phyloP scores from a whole-genome alignment of 208 protist genomes.

The Jaenimonas drosophilae region DNA sequence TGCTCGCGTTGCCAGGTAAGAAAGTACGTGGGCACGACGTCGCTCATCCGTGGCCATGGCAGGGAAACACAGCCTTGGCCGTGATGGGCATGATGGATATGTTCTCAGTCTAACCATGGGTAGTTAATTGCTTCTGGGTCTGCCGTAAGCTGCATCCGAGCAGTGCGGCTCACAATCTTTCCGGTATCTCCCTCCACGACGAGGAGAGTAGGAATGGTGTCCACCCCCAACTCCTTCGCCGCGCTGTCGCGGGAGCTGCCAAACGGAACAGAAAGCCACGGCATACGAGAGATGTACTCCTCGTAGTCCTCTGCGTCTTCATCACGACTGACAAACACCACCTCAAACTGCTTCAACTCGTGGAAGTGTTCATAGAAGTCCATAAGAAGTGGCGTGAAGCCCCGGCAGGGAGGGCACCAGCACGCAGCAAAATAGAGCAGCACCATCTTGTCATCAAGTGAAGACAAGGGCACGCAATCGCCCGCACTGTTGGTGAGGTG shows the following conservation, averaged over 20 bases:
- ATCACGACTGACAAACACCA: slow-evolving; percentile 76
- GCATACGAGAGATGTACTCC: slow-evolving; percentile 76
- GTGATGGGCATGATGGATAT: too few relatives aligned
- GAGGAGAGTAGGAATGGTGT: slow-evolving; percentile 75
- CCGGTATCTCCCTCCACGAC: slow-evolving; percentile 68
- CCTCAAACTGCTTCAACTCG: slow-evolving; percentile 76
- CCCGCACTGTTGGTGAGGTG: slow-evolving; percentile 35
- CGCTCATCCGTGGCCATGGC: too few relatives aligned
- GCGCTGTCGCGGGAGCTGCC: slow-evolving; percentile 17
- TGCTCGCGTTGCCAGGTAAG: too few relatives aligned
- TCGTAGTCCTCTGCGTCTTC: slow-evolving; percentile 62
- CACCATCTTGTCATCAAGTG: slow-evolving; percentile 46
- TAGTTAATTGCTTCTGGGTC: slow-evolving; percentile 64
- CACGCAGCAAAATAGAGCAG: slow-evolving; percentile 90
- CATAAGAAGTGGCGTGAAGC: slow-evolving; percentile 79
- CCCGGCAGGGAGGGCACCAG: slow-evolving; percentile 92
- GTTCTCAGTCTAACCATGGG: slow-evolving; percentile 43
- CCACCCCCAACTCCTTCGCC: slow-evolving; percentile 36
- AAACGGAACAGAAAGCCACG: slow-evolving; percentile 72
- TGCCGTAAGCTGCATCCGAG: slow-evolving; percentile 31
- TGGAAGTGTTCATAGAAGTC: slow-evolving; percentile 77
- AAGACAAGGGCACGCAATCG: slow-evolving; percentile 12
- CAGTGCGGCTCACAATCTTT: slow-evolving; percentile 53
- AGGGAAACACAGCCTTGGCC: too few relatives aligned
- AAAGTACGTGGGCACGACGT: too few relatives aligned